Evolutionary conservation across 495 filamentous ascomycete species (phyloP).

Genomic region (Aspergillus olivimuriae): DNA sequence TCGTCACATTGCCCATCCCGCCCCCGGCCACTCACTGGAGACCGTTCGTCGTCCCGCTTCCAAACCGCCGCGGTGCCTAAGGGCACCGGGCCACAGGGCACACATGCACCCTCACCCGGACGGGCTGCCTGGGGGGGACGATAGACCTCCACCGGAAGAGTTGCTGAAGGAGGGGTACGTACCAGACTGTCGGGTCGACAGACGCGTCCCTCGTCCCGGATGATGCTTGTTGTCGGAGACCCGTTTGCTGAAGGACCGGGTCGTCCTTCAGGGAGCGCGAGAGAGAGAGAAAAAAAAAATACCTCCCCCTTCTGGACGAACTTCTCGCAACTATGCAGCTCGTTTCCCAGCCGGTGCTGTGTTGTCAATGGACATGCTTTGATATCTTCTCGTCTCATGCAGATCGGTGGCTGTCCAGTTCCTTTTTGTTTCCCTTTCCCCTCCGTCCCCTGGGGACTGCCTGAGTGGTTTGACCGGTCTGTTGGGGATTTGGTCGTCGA

Average conservation of each 20-base stretch:
- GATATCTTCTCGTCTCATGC: slow-evolving; percentile 27
- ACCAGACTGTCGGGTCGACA: slow-evolving; percentile 28
- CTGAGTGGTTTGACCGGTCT: not conserved
- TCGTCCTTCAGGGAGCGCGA: too few species aligned
- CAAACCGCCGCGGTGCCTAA: slow-evolving; percentile 15
- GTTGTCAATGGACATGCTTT: slow-evolving; percentile 11
- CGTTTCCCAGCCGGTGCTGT: slow-evolving; percentile 5
- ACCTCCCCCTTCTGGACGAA: too few species aligned
- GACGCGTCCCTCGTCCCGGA: slow-evolving; percentile 15
- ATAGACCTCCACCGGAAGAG: slow-evolving; percentile 13
- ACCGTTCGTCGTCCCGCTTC: not conserved
- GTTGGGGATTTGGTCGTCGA: not conserved
- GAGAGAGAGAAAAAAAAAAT: too few species aligned
- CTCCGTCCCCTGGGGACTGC: slow-evolving; percentile 1
- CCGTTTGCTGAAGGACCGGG: slow-evolving; percentile 4
- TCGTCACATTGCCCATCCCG: not conserved
- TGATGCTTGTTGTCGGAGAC: not conserved
- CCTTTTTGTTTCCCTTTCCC: slow-evolving; percentile 1
- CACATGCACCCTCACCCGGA: not conserved
- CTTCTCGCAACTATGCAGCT: too few species aligned
- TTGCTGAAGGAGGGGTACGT: slow-evolving; percentile 20
- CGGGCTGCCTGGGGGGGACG: slow-evolving; percentile 8
- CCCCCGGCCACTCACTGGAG: not conserved
- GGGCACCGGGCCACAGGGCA: too few species aligned
- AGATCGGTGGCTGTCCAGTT: slow-evolving; percentile 5